These are phyloP conservation scores for Ascoidea asiatica DNA, from an alignment of 805 yeast species.

Conservation along the genomic window DNA sequence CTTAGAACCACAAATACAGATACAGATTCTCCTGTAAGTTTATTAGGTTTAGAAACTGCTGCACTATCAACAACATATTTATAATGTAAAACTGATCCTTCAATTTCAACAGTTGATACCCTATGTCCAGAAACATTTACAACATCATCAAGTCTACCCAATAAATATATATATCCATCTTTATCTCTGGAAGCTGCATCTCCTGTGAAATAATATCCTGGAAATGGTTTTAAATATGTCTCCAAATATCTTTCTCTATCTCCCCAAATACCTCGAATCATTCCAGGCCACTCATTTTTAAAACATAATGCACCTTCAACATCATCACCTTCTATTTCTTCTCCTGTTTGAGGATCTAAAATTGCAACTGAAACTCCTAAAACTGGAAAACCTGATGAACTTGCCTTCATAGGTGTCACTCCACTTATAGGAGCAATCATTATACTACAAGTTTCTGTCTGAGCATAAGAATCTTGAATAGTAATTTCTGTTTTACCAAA, in stretches of 20 bases:
- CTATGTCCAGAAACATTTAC: slow-evolving; percentile 96
- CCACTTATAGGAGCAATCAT: slow-evolving; percentile 64
- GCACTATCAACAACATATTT: slow-evolving; percentile 79
- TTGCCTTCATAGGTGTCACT: slow-evolving; percentile 70
- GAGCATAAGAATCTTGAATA: slow-evolving; percentile 77
- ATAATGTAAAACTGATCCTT: slow-evolving; percentile 75
- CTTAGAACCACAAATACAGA: slow-evolving; percentile 85
- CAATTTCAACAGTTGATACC: slow-evolving; percentile 92
- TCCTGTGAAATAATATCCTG: slow-evolving; percentile 91
- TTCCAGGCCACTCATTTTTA: slow-evolving; percentile 68
- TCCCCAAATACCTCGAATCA: slow-evolving; percentile 71
- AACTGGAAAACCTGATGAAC: slow-evolving; percentile 73
- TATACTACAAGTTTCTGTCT: slow-evolving; percentile 76
- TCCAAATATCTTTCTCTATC: slow-evolving; percentile 64
- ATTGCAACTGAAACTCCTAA: slow-evolving; percentile 66
- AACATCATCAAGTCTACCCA: slow-evolving; percentile 97
- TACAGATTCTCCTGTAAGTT: slow-evolving; percentile 93
- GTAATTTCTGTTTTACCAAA: slow-evolving; percentile 58
- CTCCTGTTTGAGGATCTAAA: slow-evolving; percentile 61
- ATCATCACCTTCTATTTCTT: slow-evolving; percentile 49
- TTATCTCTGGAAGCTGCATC: slow-evolving; percentile 97
- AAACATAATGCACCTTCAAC: slow-evolving; percentile 73
- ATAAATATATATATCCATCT: slow-evolving; percentile 95
- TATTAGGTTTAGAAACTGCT: slow-evolving; percentile 90
- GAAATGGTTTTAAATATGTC: slow-evolving; percentile 81